Conservation (phyloP, 805 yeast genomes). For the Yarrowia sp. region DNA sequence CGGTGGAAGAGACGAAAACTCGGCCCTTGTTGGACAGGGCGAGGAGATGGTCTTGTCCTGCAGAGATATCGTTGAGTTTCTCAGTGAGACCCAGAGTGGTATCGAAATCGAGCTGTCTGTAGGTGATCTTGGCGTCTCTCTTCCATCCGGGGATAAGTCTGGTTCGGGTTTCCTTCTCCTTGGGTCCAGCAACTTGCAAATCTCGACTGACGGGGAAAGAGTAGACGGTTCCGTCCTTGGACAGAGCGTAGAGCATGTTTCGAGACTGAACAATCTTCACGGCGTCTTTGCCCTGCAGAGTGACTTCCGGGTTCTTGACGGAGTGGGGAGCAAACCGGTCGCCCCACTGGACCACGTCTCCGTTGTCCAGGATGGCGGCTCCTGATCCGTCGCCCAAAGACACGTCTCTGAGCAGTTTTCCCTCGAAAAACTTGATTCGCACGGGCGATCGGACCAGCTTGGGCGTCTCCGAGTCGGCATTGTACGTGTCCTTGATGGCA, state of each 20-base stretch:
- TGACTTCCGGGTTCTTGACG: slow-evolving; percentile 48
- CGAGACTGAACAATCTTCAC: slow-evolving; percentile 60
- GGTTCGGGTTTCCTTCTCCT: slow-evolving; percentile 34
- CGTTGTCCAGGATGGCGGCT: slow-evolving; percentile 68
- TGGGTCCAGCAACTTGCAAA: slow-evolving; percentile 31
- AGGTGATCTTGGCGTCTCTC: slow-evolving; percentile 27
- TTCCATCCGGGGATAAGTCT: slow-evolving; percentile 35
- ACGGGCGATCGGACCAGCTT: slow-evolving; percentile 60
- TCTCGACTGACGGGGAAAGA: slow-evolving; percentile 37
- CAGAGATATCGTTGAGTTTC: slow-evolving; percentile 58
- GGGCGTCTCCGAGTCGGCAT: slow-evolving; percentile 41
- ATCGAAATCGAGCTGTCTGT: slow-evolving; percentile 16
- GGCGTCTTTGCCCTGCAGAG: slow-evolving; percentile 59
- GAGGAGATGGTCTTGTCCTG: slow-evolving; percentile 76
- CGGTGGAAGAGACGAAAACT: slow-evolving; percentile 69
- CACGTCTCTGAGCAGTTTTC: slow-evolving; percentile 63
- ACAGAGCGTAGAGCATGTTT: slow-evolving; percentile 53
- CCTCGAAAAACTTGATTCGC: slow-evolving; percentile 70
- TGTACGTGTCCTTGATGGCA: slow-evolving; percentile 48
- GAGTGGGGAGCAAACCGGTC: slow-evolving; percentile 50
- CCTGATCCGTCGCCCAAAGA: slow-evolving; percentile 56
- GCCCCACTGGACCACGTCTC: slow-evolving; percentile 81
- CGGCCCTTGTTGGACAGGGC: slow-evolving; percentile 64
- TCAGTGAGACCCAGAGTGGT: slow-evolving; percentile 55
- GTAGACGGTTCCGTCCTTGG: slow-evolving; percentile 51